phyloP scores from a whole-genome alignment of 306 rosid genomes.

The Gynostemma pentaphyllum region DNA sequence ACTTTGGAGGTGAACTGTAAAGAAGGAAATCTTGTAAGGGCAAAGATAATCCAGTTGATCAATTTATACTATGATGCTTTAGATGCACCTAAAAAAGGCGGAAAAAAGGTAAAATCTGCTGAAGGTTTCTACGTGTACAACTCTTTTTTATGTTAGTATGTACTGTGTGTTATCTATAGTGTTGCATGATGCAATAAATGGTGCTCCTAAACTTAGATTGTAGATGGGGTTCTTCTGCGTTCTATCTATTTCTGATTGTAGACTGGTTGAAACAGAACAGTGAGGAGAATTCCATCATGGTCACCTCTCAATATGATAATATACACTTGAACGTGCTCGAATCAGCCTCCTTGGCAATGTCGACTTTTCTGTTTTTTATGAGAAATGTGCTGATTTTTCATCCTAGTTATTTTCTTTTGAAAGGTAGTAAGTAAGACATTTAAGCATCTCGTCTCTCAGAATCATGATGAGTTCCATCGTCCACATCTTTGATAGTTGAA shows the following conservation, averaged over 20 bases:
- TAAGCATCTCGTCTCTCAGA: neutral
- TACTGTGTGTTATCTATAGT: neutral
- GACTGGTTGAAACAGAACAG: neutral
- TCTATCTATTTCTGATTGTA: neutral
- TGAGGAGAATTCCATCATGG: neutral
- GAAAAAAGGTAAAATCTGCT: slow-evolving; percentile 43
- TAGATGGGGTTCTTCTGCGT: too few relatives aligned
- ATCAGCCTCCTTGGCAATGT: neutral
- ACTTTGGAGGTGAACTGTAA: slow-evolving; percentile 17
- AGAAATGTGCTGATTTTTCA: neutral
- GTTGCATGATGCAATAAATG: neutral
- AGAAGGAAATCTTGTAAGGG: slow-evolving; percentile 17
- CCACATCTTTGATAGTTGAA: neutral
- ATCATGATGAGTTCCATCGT: neutral
- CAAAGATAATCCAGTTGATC: slow-evolving; percentile 36
- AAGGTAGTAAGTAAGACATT: neutral
- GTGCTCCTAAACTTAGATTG: neutral
- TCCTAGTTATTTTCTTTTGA: neutral
- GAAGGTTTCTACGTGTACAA: neutral
- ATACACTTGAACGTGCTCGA: neutral
- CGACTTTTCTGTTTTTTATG: neutral
- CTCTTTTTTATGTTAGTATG: neutral
- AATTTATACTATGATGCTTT: slow-evolving; percentile 58
- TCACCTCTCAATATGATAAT: neutral
- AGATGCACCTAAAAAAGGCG: slow-evolving; percentile 67